Percentiles rank a stretch among this genome's conserved stretches.
These are phyloP conservation scores for Sesbania bispinosa DNA, from an alignment of 306 rosid species.

Conservation along the genomic window DNA sequence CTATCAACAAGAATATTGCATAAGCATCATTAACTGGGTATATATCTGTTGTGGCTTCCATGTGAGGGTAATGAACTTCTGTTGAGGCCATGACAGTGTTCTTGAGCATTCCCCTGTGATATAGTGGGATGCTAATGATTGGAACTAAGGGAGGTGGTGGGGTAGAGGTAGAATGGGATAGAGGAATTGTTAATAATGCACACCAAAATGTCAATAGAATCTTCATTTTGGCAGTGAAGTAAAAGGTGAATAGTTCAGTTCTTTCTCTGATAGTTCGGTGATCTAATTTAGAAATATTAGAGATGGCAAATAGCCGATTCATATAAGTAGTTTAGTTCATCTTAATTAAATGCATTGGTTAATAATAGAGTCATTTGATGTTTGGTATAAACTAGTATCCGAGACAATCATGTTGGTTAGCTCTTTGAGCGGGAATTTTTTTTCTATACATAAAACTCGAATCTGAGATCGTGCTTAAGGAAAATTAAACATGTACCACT, in stretches of 20 bases:
- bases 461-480: too few species aligned
- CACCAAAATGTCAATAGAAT: background rate
- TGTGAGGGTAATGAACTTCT: background rate
- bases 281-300: too few species aligned
- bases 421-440: too few species aligned
- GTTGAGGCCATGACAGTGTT: background rate
- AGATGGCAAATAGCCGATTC: background rate
- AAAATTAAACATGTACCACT: too few species aligned
- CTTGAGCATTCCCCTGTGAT: slow-evolving; percentile 13
- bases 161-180: background rate
- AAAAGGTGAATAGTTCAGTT: background rate
- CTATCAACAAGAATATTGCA: slow-evolving; percentile 34
- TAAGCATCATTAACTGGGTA: slow-evolving; percentile 17
- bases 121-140: slow-evolving; percentile 25
- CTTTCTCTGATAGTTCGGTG: background rate
- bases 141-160: background rate
- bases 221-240: background rate
- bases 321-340: background rate
- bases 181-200: background rate
- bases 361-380: background rate
- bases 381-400: too few species aligned
- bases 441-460: too few species aligned
- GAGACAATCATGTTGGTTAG: too few species aligned
- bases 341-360: background rate
- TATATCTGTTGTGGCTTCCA: background rate